Conservation (phyloP, 179 eudicot genomes). For the Drosera spatulata region DNA sequence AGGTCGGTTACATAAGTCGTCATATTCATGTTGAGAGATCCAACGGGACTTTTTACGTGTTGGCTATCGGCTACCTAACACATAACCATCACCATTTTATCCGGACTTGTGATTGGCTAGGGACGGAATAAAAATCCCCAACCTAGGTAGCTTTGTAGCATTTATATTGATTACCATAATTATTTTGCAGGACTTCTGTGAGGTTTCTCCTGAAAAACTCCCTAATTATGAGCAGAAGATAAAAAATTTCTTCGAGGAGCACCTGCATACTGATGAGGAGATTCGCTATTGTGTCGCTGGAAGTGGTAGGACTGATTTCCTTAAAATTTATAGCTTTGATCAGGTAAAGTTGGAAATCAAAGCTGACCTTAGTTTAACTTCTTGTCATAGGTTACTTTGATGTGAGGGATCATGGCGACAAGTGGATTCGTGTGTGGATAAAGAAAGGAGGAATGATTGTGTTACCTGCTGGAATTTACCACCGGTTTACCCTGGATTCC, state of each 20-base stretch:
- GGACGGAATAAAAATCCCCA: too few relatives aligned
- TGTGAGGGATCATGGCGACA: constrained; percentile 78
- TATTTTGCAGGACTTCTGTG: constrained; percentile 53
- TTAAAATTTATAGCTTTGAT: neutral
- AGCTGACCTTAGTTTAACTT: neutral
- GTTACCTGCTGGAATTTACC: constrained; percentile 94
- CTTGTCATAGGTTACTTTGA: constrained; percentile 74
- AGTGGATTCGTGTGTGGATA: constrained; percentile 90
- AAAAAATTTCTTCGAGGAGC: constrained; percentile 81
- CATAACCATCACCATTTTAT: too few relatives aligned
- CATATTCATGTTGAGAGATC: too few relatives aligned
- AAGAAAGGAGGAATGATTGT: constrained; percentile 98
- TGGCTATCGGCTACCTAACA: too few relatives aligned
- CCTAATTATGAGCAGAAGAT: constrained; percentile 89
- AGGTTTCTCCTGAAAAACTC: constrained; percentile 92
- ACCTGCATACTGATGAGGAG: constrained; percentile 98
- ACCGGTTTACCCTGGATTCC: constrained; percentile 59
- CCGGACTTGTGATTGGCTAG: too few relatives aligned
- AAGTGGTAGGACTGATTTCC: constrained; percentile 46
- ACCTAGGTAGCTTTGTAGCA: too few relatives aligned
- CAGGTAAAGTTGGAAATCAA: neutral
- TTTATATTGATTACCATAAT: neutral
- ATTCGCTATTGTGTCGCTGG: constrained; percentile 93
- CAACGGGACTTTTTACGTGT: too few relatives aligned
- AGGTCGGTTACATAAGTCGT: too few relatives aligned